Conservation (phyloP, 1,284 basidiomycete genomes). For the Inonotus hispidus region DNA sequence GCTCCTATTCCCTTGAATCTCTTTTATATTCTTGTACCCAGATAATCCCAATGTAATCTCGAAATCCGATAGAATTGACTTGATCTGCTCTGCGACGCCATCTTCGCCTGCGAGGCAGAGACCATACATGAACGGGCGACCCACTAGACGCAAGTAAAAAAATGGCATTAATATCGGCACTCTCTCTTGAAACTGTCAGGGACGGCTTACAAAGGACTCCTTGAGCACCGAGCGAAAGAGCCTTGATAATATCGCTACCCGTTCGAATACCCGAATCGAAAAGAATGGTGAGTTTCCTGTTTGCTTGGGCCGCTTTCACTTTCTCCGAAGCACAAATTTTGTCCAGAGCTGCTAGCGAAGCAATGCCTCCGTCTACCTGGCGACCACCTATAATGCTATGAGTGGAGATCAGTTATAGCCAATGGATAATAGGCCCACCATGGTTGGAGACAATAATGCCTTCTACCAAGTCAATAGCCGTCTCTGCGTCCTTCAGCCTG, state of each 20-base stretch:
- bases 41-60: conserved; percentile 47
- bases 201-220: conserved; percentile 51
- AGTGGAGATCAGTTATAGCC: background rate
- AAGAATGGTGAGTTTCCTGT: conserved; percentile 59
- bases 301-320: conserved; percentile 50
- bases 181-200: background rate
- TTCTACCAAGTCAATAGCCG: conserved; percentile 58
- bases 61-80: conserved; percentile 46
- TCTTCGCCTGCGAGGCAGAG: conserved; percentile 47
- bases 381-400: conserved; percentile 49
- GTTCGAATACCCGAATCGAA: conserved; percentile 80
- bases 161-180: background rate
- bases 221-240: conserved; percentile 64
- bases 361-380: conserved; percentile 76
- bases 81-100: conserved; percentile 50
- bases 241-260: conserved; percentile 73
- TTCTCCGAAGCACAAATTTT: conserved; percentile 52
- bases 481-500: conserved; percentile 54
- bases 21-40: conserved; percentile 35
- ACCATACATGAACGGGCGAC: conserved; percentile 46
- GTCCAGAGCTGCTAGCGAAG: conserved; percentile 64
- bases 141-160: conserved; percentile 32
- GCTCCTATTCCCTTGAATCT: conserved; percentile 27
- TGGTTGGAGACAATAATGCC: conserved; percentile 82
- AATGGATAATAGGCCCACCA: conserved; percentile 36